Conservation (phyloP, 1,139 yeast genomes). For the Barnettozyma hawaiiensis region DNA sequence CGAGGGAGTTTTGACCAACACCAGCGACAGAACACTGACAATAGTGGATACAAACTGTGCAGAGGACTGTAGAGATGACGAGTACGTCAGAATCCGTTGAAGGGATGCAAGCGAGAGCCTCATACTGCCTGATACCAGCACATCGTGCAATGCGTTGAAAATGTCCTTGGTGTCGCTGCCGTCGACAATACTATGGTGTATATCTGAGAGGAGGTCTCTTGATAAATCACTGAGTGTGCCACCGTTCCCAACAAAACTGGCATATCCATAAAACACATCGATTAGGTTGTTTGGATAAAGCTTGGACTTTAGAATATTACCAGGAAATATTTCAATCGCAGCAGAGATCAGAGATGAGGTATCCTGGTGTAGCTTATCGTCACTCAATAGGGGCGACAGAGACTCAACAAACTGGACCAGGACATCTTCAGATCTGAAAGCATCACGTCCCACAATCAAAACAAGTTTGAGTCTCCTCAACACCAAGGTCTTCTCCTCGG, state of each 20-base stretch:
- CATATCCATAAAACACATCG: conserved; percentile 11
- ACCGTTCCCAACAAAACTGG: conserved; percentile 5
- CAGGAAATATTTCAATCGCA: conserved; percentile 12
- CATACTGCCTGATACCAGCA: conserved; percentile 7
- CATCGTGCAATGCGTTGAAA: conserved; percentile 12
- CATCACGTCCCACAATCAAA: conserved; percentile 28
- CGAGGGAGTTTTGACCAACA: conserved; percentile 12
- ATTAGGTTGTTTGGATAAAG: conserved; percentile 15
- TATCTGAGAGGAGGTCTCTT: conserved; percentile 2
- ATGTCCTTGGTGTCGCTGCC: conserved; percentile 13
- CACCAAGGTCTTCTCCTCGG: conserved; percentile 25
- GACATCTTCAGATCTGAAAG: conserved; percentile 20
- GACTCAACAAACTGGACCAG: conserved; percentile 25
- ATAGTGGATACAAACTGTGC: conserved; percentile 5
- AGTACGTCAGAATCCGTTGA: conserved; percentile 6
- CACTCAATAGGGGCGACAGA: conserved; percentile 25
- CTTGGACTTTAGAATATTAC: conserved; percentile 1
- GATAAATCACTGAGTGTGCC: not conserved
- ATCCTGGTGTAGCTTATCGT: conserved; percentile 26
- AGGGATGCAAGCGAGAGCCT: conserved; percentile 1
- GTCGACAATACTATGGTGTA: conserved; percentile 3
- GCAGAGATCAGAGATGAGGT: conserved; percentile 21
- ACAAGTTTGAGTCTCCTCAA: conserved; percentile 40
- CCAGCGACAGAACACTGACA: conserved; percentile 19
- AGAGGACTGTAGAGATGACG: conserved; percentile 8